phyloP scores from a whole-genome alignment of 2,329 filamentous ascomycete species.

The Fusarium sp. region DNA sequence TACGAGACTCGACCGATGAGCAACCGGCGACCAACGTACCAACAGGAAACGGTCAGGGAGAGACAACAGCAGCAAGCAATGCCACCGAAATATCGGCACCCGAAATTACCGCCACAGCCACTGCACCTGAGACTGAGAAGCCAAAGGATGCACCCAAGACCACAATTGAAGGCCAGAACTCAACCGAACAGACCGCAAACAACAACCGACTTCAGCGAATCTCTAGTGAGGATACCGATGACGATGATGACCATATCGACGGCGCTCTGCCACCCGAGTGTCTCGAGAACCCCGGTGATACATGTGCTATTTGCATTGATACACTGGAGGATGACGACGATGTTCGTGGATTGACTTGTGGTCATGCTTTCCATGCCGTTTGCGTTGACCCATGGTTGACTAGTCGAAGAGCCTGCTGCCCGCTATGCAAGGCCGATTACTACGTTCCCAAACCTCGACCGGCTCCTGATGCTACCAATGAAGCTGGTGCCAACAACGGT shows the following conservation, averaged over 20 bases:
- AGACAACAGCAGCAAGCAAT: constrained; percentile 27
- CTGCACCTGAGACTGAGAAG: constrained; percentile 37
- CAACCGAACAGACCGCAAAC: constrained; percentile 41
- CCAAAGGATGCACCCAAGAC: constrained; percentile 34
- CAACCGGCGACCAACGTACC: constrained; percentile 48
- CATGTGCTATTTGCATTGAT: constrained; percentile 97
- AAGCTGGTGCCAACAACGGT: constrained; percentile 49
- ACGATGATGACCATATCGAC: constrained; percentile 85
- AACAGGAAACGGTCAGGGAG: constrained; percentile 32
- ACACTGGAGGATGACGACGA: constrained; percentile 95
- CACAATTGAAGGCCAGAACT: constrained; percentile 43
- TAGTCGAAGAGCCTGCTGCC: constrained; percentile 92
- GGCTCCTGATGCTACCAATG: constrained; percentile 54
- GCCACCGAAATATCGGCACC: constrained; percentile 25
- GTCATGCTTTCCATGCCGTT: constrained; percentile 97
- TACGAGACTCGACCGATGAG: constrained; percentile 60
- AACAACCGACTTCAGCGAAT: constrained; percentile 54
- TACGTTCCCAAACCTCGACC: constrained; percentile 92
- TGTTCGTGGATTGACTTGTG: constrained; percentile 91
- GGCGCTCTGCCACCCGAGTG: constrained; percentile 85
- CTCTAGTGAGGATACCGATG: constrained; percentile 67
- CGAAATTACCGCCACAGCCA: constrained; percentile 36
- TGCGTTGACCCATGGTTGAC: constrained; percentile 98
- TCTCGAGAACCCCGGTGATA: constrained; percentile 85
- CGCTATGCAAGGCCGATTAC: constrained; percentile 97